Base-by-base conservation (phyloP, 176 grass and related monocot species). In the Juncus inflexus region DNA sequence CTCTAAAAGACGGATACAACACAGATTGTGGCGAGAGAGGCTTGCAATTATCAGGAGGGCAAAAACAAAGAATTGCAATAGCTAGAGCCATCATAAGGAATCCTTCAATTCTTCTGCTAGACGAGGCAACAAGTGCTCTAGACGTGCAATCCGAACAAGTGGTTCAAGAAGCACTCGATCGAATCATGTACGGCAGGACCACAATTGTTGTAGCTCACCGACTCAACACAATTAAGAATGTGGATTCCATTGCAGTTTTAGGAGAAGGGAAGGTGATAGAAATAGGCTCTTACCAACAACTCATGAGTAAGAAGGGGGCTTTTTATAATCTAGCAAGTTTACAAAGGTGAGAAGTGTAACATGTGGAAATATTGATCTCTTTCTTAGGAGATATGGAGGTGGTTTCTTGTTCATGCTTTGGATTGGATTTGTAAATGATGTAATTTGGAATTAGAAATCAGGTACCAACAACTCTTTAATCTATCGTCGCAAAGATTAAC, bases 1-100 rank as follows among this genome's bases (percentile, higher is more conserved):
- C 88, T 72, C 76, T 99, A 58, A 92, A 92, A 74, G 88, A 97
- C 7, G 94, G 94, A 79, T 97, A 97, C 47, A 41, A 69, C 57
- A 97, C 85, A 9, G 85, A 92, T 58, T 99, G 88, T 12, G 94
- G 94, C 8, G 85, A 92, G 80, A 78, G 90, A 35, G 94, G 94
- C 1, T 69, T 83, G 71, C 88, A 99, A 64, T 65, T 99, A 58
- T 99, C 94, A 40, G 94, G 94, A 54, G 94, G 94, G 7, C 94
- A 97, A 61, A 97, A 91, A 64, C 94, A 97, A 74, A 75, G 94
- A 69, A 99, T 99, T 51, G 88, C 94, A 55, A 99, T 99, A 73
- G 94, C 94, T 9, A 83, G 94, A 55, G 88, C 94, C 66, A 89
- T 99, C 79, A 77, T 99, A 40, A 69, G 94, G 37, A 86, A 99